Evolutionary conservation across 2,329 filamentous ascomycete genomes (phyloP), one percentile per base, ranked within the genome.

Genomic region (Fusarium sp.): DNA sequence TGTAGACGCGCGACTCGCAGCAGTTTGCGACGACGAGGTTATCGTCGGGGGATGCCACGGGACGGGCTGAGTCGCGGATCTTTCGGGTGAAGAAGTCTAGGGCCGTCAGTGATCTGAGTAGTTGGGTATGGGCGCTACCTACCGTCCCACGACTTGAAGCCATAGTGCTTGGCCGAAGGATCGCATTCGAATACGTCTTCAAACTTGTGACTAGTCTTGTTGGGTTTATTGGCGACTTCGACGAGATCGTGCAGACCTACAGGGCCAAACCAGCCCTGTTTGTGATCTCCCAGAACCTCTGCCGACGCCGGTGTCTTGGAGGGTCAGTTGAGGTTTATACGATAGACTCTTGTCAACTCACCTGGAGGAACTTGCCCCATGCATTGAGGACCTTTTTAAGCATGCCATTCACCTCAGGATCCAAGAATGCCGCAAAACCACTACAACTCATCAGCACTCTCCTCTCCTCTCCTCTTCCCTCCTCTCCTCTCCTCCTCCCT

Each of bases 141-240:
- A 82, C 81, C 78, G 56, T 91, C 88, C 89, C 89, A 91, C 0
- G 86, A 89, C 53, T 79, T 83, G 77, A 79, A 91, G 15, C 88
- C 88, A 61, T 85, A 80, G 69, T 87, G 72, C 63, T 82, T 75
- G 6, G 79, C 78, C 0, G 70, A 74, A 0, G 85, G 81, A 38
- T 90, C 83, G 70, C 88, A 90, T 15, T 82, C 64, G 72, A 84
- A 90, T 69, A 89, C 79, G 15, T 89, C 80, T 53, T 88, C 81
- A 57, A 89, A 88, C 43, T 74, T 79, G 68, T 80, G 72, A 15
- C 64, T 53, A 0, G 81, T 77, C 47, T 75, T 67, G 15, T 73
- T 67, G 0, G 82, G 79, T 6, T 74, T 75, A 58, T 85, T 84
- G 69, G 82, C 82, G 0, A 84, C 81, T 34, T 79, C 73, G 75